A percentile compares a stretch with the other conserved stretches of the same genome.
Evolutionary conservation across 306 rosid species (phyloP).

Genomic region (Sindora glabra): DNA sequence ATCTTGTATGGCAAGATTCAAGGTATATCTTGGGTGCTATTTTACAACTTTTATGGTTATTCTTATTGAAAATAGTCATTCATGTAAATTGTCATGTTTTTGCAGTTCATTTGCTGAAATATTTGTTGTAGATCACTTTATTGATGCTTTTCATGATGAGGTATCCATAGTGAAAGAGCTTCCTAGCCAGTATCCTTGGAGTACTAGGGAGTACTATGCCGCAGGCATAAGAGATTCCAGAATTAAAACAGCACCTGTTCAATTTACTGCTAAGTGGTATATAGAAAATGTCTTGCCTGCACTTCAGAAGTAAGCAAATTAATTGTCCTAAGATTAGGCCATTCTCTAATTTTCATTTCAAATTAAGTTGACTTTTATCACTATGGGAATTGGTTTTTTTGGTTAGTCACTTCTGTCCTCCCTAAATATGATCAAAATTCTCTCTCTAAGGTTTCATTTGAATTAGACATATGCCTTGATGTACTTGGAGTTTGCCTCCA

Average conservation of each 20-base stretch:
- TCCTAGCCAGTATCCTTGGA: conserved; percentile 73
- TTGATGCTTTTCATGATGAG: conserved; percentile 58
- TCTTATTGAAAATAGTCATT: background rate
- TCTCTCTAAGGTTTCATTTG: too few relatives aligned
- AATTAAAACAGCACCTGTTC: conserved; percentile 89
- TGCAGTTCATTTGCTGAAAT: conserved; percentile 84
- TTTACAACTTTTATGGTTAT: background rate
- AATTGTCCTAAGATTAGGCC: conserved; percentile 1
- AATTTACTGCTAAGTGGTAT: conserved; percentile 89
- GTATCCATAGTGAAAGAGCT: conserved; percentile 72
- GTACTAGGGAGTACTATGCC: conserved; percentile 89
- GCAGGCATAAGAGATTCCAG: conserved; percentile 76
- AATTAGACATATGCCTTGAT: too few relatives aligned
- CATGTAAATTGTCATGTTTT: conserved; percentile 16
- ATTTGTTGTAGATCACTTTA: conserved; percentile 93
- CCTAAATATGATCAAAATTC: background rate
- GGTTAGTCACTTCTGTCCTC: background rate
- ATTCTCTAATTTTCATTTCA: background rate
- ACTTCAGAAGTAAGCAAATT: conserved; percentile 46
- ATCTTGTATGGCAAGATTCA: conserved; percentile 93
- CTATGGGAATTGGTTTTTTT: conserved; percentile 4
- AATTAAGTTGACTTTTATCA: conserved; percentile 12
- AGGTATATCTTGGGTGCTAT: conserved; percentile 44
- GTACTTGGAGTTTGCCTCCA: conserved; percentile 39
- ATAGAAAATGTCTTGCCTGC: conserved; percentile 73